These are phyloP conservation scores for Vitellaria paradoxa DNA, from an alignment of 179 eudicot species.

Conservation along the genomic window DNA sequence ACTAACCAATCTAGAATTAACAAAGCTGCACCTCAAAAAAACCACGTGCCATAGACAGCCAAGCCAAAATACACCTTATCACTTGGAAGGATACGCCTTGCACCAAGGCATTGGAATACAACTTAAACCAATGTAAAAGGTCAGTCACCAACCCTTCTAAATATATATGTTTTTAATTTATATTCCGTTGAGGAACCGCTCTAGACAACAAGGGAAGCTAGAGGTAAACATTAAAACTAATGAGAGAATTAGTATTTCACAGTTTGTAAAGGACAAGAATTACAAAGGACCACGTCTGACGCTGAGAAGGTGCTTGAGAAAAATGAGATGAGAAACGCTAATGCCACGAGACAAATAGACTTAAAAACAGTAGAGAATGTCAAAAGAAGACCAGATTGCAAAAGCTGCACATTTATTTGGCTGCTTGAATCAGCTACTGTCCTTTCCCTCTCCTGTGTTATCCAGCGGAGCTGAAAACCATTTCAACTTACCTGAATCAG, in stretches of 20 bases:
- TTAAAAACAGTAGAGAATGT: not conserved
- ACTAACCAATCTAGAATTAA: too few relatives aligned
- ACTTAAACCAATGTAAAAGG: too few relatives aligned
- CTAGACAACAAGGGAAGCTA: too few relatives aligned
- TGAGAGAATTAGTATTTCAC: not conserved
- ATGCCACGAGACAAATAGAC: not conserved
- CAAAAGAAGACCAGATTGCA: not conserved
- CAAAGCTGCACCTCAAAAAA: too few relatives aligned
- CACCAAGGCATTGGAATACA: too few relatives aligned
- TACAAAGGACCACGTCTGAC: not conserved
- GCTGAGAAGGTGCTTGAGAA: not conserved
- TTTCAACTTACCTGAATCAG: not conserved
- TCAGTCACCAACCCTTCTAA: too few relatives aligned
- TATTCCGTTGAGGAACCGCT: too few relatives aligned
- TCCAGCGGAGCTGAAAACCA: constrained; percentile 5
- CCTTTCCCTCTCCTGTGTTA: not conserved
- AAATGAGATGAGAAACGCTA: not conserved
- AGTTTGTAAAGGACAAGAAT: not conserved
- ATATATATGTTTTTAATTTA: too few relatives aligned
- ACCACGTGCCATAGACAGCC: too few relatives aligned
- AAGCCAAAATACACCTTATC: too few relatives aligned
- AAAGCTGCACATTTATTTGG: constrained; percentile 5
- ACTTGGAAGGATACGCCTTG: too few relatives aligned
- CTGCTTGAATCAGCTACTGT: not conserved
- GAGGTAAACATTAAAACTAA: not conserved